Conservation (phyloP, 1,284 basidiomycete genomes). For the Rhodotorula sp. region DNA sequence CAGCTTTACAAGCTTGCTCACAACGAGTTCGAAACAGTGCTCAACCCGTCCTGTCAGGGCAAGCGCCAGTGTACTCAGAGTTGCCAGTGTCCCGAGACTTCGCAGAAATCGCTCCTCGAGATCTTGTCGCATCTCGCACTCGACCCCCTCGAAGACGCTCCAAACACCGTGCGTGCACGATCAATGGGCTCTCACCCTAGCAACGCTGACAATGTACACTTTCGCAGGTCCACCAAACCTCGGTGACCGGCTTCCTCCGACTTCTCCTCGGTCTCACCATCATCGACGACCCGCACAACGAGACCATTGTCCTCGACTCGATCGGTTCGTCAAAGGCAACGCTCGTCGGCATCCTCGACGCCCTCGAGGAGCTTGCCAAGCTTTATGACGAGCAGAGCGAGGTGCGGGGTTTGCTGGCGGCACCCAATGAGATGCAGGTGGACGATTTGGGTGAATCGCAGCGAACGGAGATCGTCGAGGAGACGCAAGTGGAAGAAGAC, state of each 20-base stretch:
- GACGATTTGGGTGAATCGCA: neutral
- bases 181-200: too few species aligned
- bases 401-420: neutral
- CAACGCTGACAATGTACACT: neutral
- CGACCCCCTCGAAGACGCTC: constrained; percentile 17
- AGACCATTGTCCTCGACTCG: constrained; percentile 10
- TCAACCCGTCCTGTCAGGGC: constrained; percentile 9
- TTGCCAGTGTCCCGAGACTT: constrained; percentile 8
- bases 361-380: constrained; percentile 18
- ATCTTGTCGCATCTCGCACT: constrained; percentile 8
- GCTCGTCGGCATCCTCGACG: constrained; percentile 12
- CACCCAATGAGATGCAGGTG: neutral
- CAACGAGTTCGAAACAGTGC: neutral
- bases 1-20: neutral
- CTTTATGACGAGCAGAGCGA: constrained; percentile 14
- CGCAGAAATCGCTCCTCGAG: neutral
- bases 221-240: constrained; percentile 23
- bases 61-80: constrained; percentile 10
- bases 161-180: constrained; percentile 10
- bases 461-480: neutral
- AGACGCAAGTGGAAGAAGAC: neutral
- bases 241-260: constrained; percentile 23
- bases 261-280: constrained; percentile 25
- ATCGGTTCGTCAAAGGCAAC: neutral
- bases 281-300: constrained; percentile 16